These are phyloP conservation scores for Penicillium macrosclerotiorum DNA, from an alignment of 495 filamentous ascomycete genomes.

Conservation along the genomic window DNA sequence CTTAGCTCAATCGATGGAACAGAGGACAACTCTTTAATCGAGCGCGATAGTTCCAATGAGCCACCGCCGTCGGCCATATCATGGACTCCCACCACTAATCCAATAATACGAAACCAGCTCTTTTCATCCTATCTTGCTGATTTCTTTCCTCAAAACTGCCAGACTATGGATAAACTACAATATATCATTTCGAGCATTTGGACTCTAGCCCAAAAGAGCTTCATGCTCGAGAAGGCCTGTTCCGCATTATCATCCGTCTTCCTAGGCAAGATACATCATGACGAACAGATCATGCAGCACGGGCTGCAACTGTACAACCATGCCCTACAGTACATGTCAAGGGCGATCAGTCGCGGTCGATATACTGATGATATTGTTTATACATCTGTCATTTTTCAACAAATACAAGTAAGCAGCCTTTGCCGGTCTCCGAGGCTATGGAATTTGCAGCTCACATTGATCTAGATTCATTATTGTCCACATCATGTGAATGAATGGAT, in stretches of 20 bases:
- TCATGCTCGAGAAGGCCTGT: slow-evolving; percentile 7
- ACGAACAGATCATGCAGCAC: slow-evolving; percentile 1
- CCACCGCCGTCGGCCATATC: no score
- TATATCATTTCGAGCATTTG: not conserved
- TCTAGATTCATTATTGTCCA: no score
- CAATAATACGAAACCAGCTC: not conserved
- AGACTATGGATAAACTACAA: not conserved
- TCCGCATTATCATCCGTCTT: slow-evolving; percentile 3
- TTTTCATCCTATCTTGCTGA: slow-evolving; percentile 1
- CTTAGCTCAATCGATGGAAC: no score
- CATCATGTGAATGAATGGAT: no score
- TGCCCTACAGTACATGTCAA: slow-evolving; percentile 6
- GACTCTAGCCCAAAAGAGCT: slow-evolving; percentile 1
- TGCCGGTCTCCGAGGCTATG: no score
- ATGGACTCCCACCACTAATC: no score
- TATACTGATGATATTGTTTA: slow-evolving; percentile 7
- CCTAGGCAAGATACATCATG: not conserved
- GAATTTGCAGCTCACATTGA: no score
- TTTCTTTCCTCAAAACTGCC: slow-evolving; percentile 6
- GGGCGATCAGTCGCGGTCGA: not conserved
- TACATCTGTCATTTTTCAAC: slow-evolving; percentile 3
- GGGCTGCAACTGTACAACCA: slow-evolving; percentile 12
- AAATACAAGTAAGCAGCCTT: not conserved
- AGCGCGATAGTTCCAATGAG: no score
- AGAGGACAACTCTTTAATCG: no score